Conservation (phyloP, 2,329 filamentous ascomycete genomes). For the Shiraia sp. region DNA sequence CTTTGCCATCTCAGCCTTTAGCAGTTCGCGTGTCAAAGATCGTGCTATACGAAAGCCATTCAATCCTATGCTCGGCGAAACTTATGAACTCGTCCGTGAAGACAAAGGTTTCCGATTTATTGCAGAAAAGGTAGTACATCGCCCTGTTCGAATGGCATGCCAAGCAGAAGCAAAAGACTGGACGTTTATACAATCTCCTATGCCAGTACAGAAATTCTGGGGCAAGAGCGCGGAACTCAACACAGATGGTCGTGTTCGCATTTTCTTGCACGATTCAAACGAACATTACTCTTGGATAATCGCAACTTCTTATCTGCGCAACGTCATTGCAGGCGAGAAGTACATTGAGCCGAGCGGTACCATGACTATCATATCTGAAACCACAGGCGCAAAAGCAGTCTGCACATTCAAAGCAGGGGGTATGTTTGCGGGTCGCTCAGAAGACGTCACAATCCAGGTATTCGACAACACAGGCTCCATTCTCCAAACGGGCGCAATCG, state of each 20-base stretch:
- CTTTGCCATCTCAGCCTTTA: constrained; percentile 88
- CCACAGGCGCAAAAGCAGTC: constrained; percentile 78
- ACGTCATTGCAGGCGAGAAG: constrained; percentile 97
- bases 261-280: constrained; percentile 73
- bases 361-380: constrained; percentile 85
- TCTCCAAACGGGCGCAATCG: constrained; percentile 69
- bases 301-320: constrained; percentile 88
- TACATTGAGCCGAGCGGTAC: constrained; percentile 93
- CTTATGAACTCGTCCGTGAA: constrained; percentile 86
- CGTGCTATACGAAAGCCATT: constrained; percentile 94
- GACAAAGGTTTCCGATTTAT: constrained; percentile 87
- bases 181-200: constrained; percentile 85
- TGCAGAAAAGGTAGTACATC: constrained; percentile 94
- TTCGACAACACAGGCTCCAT: constrained; percentile 68
- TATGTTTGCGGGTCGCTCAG: constrained; percentile 93
- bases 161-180: constrained; percentile 86
- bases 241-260: constrained; percentile 82
- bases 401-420: constrained; percentile 92
- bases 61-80: constrained; percentile 95
- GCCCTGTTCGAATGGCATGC: constrained; percentile 88
- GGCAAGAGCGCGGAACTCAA: constrained; percentile 94
- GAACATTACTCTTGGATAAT: constrained; percentile 88
- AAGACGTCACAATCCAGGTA: constrained; percentile 81
- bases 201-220: constrained; percentile 97
- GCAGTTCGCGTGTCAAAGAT: constrained; percentile 80